These are phyloP conservation scores for Clavaria fumosa DNA, from an alignment of 768 basidiomycete species.

Conservation along the genomic window DNA sequence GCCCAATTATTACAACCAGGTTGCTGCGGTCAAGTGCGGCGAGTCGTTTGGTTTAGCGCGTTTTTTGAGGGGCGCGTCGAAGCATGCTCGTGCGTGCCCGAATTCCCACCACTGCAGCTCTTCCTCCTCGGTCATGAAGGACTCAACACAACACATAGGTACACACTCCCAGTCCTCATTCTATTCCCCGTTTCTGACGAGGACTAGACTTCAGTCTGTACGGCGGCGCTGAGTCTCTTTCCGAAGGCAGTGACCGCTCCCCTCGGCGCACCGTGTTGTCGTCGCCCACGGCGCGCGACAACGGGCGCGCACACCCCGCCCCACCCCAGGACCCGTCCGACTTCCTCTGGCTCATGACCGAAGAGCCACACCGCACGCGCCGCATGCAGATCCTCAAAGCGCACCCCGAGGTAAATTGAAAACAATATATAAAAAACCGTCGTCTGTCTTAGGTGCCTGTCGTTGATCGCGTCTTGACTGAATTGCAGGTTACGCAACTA, in stretches of 20 bases:
- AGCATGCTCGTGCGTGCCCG: too few relatives aligned
- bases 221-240: slow-evolving; percentile 69
- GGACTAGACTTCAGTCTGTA: slow-evolving; percentile 75
- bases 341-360: slow-evolving; percentile 94
- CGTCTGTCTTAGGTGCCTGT: too few relatives aligned
- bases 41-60: too few relatives aligned
- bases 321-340: slow-evolving; percentile 68
- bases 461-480: too few relatives aligned
- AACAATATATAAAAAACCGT: not conserved
- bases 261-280: slow-evolving; percentile 35
- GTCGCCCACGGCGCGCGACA: slow-evolving; percentile 23
- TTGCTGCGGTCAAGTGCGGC: too few relatives aligned
- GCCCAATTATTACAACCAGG: too few relatives aligned
- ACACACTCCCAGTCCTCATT: too few relatives aligned
- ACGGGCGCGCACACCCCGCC: slow-evolving; percentile 27
- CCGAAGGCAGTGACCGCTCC: slow-evolving; percentile 34
- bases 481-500: slow-evolving; percentile 82
- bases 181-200: too few relatives aligned
- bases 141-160: too few relatives aligned
- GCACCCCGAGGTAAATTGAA: slow-evolving; percentile 60
- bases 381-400: slow-evolving; percentile 84
- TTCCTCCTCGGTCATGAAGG: too few relatives aligned
- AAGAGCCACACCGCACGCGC: slow-evolving; percentile 88
- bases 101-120: too few relatives aligned
- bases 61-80: too few relatives aligned